Evolutionary conservation across 768 basidiomycete genomes (phyloP), one percentile per base, ranked within the genome.

Genomic region (Boletellus emodensis): DNA sequence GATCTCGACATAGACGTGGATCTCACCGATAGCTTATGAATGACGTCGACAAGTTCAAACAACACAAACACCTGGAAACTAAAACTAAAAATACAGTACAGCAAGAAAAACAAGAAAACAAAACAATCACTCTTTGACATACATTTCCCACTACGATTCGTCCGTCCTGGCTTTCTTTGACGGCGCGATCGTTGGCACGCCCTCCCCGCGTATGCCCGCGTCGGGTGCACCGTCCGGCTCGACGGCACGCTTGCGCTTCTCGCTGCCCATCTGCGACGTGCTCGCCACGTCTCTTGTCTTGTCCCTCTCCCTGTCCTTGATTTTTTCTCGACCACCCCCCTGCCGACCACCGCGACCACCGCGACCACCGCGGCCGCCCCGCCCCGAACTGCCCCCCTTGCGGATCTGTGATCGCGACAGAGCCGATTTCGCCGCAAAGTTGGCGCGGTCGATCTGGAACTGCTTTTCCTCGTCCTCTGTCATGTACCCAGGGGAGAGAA

Each of bases 151-250:
- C 51, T 56, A 64, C 7, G 61, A 60, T 24, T 61, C 73, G 39
- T 75, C 75, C 3, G 65, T 67, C 58, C 75, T 78, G 28, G 58
- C 58, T 62, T 75, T 79, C 52, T 79, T 79, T 35, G 54, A 40
- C 1, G 59, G 52, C 34, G 65, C 61, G 37, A 79, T 67, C 12
- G 62, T 45, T 11, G 88, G 88, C 3, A 82, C 83, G 30, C 70
- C 74, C 8, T 71, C 75, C 1, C 87, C 87, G 20, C 87, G 77
- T 11, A 82, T 65, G 10, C 87, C 87, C 24, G 76, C 74, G 57
- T 84, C 80, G 3, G 83, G 80, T 0, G 84, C 88, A 56, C 87
- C 88, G 59, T 90, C 88, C 2, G 87, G 87, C 61, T 90, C 88
- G 0, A 87, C 74, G 1, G 77, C 82, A 35, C 86, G 79, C 65